phyloP scores from a whole-genome alignment of 495 filamentous ascomycete genomes.

The Penicillium samsonianum region DNA sequence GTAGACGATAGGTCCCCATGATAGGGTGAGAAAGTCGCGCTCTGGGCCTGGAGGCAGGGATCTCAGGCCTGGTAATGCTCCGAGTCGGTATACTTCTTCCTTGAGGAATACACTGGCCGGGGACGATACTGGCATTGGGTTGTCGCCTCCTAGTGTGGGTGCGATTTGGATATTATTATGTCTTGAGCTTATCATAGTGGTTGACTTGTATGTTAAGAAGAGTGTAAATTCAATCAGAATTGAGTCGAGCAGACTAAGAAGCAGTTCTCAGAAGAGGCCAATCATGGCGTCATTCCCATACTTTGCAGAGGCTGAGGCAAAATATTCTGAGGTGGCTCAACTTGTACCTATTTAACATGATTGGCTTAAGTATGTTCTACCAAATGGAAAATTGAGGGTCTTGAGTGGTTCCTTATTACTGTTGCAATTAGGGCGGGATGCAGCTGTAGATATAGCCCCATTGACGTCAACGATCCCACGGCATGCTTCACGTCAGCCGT shows the following conservation, averaged over 20 bases:
- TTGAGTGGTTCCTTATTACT: background rate
- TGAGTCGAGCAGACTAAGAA: background rate
- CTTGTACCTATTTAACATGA: background rate
- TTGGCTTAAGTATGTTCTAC: background rate
- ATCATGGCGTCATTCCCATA: conserved; percentile 10
- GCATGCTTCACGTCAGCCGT: background rate
- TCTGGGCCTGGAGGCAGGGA: conserved; percentile 27
- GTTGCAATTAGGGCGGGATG: background rate
- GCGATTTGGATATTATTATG: background rate
- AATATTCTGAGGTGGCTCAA: background rate
- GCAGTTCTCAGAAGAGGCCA: background rate
- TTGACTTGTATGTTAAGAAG: background rate
- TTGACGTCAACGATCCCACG: conserved; percentile 1
- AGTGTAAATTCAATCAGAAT: background rate
- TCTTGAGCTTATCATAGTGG: background rate
- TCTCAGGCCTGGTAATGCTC: conserved; percentile 28
- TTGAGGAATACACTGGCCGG: conserved; percentile 28
- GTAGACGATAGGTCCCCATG: conserved; percentile 36
- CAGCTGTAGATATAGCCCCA: background rate
- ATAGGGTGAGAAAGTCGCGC: conserved; percentile 33
- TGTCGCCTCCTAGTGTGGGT: background rate
- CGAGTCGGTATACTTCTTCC: conserved; percentile 34
- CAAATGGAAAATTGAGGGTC: background rate
- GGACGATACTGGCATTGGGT: conserved; percentile 8
- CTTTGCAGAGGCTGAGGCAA: conserved; percentile 1